Evolutionary conservation across 176 grass and related monocot species (phyloP), one percentile per base, ranked within the genome.

Genomic region (Poa annua): DNA sequence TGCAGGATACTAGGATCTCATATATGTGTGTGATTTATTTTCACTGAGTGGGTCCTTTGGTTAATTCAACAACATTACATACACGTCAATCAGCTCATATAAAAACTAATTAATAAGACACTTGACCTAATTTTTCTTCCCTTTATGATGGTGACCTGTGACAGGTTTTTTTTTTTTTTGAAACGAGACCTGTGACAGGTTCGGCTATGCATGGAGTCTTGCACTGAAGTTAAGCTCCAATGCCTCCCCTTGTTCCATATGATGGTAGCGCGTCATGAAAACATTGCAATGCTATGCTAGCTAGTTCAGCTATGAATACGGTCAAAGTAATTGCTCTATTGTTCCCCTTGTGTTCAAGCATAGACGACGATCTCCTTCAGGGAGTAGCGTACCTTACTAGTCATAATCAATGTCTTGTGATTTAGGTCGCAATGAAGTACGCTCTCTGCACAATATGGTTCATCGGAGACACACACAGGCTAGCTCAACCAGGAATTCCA

Each of bases 101-200:
- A 34, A 29, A 50, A 50, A 50, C 22, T 49, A 73, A 85, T 66
- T 79, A 80, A 81, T 36, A 63, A 36, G 72, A 77, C 54, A 56
- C 20, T 44, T 65, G 71, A 89, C 88, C 88, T 82, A 89, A 89
- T 71, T 81, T 85, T 89, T 60, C 72, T 89, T 81, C 78, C 71
- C 61, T 73, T 36, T 76, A 59, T 72, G 25, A 78, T 71, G 35
- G 72, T 35, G 78, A 66, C 45, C 35, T 69, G 59, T 78, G 65
- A 74, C 70, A 32, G 38, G 79, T 32, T 65, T n/a, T n/a, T n/a
- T n/a, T n/a, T n/a, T n/a, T n/a, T n/a, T n/a, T n/a, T n/a, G n/a
- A n/a, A n/a, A n/a, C n/a, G n/a, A n/a, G 78, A 66, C 45, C 35
- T 69, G 59, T 78, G 65, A 74, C 70, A 32, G 38, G 79, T 32